Conservation (phyloP, 2,329 filamentous ascomycete species). For the Colletotrichum phormii region DNA sequence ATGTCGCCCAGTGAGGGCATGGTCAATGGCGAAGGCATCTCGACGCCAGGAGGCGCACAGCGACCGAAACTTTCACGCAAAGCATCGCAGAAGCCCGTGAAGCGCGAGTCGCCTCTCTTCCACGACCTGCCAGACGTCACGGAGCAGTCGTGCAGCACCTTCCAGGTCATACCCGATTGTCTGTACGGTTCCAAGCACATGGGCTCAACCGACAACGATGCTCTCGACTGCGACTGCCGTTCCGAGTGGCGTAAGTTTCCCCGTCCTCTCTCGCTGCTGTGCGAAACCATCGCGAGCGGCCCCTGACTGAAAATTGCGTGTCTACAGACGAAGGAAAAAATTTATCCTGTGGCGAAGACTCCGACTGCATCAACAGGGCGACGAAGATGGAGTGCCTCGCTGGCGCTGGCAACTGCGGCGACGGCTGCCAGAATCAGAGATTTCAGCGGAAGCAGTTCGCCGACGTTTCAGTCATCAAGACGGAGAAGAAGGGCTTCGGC, state of each 20-base stretch:
- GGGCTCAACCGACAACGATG: slow-evolving; percentile 89
- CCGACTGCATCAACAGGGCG: slow-evolving; percentile 97
- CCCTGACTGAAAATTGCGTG: slow-evolving; percentile 27
- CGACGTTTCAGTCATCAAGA: slow-evolving; percentile 93
- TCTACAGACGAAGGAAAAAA: slow-evolving; percentile 73
- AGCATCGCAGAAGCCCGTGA: slow-evolving; percentile 51
- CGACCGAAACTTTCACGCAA: slow-evolving; percentile 65
- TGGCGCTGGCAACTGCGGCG: slow-evolving; percentile 84
- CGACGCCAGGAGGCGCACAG: slow-evolving; percentile 63
- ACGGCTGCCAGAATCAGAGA: slow-evolving; percentile 91
- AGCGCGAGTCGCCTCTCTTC: slow-evolving; percentile 75
- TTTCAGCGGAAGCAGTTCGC: slow-evolving; percentile 93
- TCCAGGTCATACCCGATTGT: slow-evolving; percentile 86
- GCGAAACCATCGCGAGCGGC: slow-evolving; percentile 35
- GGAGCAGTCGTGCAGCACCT: slow-evolving; percentile 77
- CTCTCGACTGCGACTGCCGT: slow-evolving; percentile 93
- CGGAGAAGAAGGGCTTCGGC: slow-evolving; percentile 96
- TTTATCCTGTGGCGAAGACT: slow-evolving; percentile 92
- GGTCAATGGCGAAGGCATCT: slow-evolving; percentile 59
- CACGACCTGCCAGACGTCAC: slow-evolving; percentile 83
- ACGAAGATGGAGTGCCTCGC: slow-evolving; percentile 96
- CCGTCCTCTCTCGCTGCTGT: slow-evolving; percentile 24
- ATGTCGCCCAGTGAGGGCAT: slow-evolving; percentile 59
- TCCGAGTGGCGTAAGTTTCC: slow-evolving; percentile 90
- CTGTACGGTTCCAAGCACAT: slow-evolving; percentile 92